Conservation (phyloP, 345 rosid genomes). For the Stellera chamaejasme region DNA sequence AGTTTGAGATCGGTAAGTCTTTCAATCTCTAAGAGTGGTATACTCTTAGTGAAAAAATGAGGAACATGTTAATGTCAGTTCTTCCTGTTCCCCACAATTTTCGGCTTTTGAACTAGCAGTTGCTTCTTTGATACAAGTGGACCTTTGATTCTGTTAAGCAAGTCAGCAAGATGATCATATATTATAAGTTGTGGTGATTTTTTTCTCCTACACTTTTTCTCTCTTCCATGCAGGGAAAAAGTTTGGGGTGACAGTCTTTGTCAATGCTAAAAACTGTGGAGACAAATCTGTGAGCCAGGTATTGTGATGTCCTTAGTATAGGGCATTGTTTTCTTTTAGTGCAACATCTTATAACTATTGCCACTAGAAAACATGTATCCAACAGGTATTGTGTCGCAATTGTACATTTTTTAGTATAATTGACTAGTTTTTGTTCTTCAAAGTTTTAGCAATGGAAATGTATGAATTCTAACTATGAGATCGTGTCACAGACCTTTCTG, state of each 20-base stretch:
- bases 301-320: background rate
- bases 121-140: background rate
- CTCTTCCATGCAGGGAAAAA: slow-evolving; percentile 33
- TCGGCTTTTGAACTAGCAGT: background rate
- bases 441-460: no score
- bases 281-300: slow-evolving; percentile 61
- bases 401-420: no score
- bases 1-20: slow-evolving; percentile 59
- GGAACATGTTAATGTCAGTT: slow-evolving; percentile 3
- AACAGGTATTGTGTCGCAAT: no score
- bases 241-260: slow-evolving; percentile 75
- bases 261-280: slow-evolving; percentile 37
- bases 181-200: no score
- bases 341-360: background rate
- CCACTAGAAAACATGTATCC: no score
- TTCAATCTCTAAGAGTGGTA: background rate
- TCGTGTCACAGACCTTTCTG: no score
- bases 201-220: background rate
- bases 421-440: no score
- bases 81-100: background rate
- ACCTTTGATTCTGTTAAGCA: no score
- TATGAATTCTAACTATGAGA: no score
- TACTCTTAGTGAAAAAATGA: background rate
- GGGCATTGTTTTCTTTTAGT: background rate
- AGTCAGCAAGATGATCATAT: no score